Conservation (phyloP, 2,329 filamentous ascomycete species). For the Onygenales sp. region DNA sequence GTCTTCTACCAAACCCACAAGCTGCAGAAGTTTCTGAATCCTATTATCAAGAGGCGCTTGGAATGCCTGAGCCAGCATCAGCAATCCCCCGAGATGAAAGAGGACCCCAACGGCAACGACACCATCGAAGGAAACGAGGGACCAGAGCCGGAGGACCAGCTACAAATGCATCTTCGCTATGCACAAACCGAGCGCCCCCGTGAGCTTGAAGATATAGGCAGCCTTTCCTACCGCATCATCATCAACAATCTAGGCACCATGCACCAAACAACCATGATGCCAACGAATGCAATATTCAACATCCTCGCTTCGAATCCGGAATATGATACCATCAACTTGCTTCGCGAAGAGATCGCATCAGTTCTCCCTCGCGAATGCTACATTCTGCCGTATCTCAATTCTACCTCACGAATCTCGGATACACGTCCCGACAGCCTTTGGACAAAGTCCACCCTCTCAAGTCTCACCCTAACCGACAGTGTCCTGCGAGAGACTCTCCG, state of each 20-base stretch:
- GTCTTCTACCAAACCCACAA: slow-evolving; percentile 16
- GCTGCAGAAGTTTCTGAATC: slow-evolving; percentile 6
- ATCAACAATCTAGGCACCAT: slow-evolving; percentile 17
- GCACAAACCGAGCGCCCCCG: slow-evolving; percentile 29
- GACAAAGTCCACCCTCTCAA: slow-evolving; percentile 30
- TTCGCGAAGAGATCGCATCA: slow-evolving; percentile 30
- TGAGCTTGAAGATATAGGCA: slow-evolving; percentile 21
- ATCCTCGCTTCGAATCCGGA: slow-evolving; percentile 28
- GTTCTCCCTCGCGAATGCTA: slow-evolving; percentile 15
- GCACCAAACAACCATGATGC: slow-evolving; percentile 32
- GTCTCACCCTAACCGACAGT: slow-evolving; percentile 34
- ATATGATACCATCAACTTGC: slow-evolving; percentile 26
- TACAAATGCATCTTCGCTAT: slow-evolving; percentile 36
- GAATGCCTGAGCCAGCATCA: slow-evolving; percentile 10
- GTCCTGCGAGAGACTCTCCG: slow-evolving; percentile 36
- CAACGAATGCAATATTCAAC: slow-evolving; percentile 33
- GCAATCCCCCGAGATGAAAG: not conserved
- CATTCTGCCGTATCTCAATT: not conserved
- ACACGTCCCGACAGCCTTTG: slow-evolving; percentile 20
- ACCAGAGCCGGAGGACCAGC: slow-evolving; percentile 24
- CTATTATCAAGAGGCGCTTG: slow-evolving; percentile 13
- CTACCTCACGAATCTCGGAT: not conserved
- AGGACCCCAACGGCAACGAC: not conserved
- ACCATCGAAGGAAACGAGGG: slow-evolving; percentile 15
- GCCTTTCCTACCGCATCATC: slow-evolving; percentile 14